These are phyloP conservation scores for Atkinsonella texensis DNA, from an alignment of 2,329 filamentous ascomycete genomes.

Conservation along the genomic window DNA sequence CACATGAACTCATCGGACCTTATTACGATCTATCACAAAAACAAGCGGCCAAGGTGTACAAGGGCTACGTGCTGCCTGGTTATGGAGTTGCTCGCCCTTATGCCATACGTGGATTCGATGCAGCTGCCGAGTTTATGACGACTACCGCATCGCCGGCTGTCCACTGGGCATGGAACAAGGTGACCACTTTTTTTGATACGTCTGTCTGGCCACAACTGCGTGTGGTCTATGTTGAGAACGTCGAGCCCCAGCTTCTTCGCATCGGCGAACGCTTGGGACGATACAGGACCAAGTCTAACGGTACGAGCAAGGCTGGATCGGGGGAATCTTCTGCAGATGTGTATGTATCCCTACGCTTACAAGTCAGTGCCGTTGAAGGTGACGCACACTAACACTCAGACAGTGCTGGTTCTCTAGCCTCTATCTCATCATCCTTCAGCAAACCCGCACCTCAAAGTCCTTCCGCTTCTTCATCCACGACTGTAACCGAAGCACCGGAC, in stretches of 20 bases:
- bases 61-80: constrained; percentile 61
- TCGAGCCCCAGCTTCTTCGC: constrained; percentile 86
- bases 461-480: constrained; percentile 21
- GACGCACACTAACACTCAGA: background rate
- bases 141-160: constrained; percentile 62
- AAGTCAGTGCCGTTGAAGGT: background rate
- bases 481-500: constrained; percentile 8
- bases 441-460: constrained; percentile 21
- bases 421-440: constrained; percentile 22
- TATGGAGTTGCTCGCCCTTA: constrained; percentile 69
- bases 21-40: constrained; percentile 58
- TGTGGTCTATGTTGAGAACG: constrained; percentile 75
- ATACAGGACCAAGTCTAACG: constrained; percentile 38
- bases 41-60: constrained; percentile 55
- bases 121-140: constrained; percentile 53
- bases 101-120: constrained; percentile 52
- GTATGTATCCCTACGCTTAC: background rate
- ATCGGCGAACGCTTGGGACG: constrained; percentile 82
- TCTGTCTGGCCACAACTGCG: constrained; percentile 73
- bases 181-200: constrained; percentile 58
- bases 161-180: constrained; percentile 57
- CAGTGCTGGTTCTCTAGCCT: constrained; percentile 9
- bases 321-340: background rate
- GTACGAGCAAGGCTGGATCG: constrained; percentile 9
- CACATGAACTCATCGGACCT: constrained; percentile 46